phyloP scores from a whole-genome alignment of 2,329 filamentous ascomycete genomes.

The Berkeleyomyces rouxiae region DNA sequence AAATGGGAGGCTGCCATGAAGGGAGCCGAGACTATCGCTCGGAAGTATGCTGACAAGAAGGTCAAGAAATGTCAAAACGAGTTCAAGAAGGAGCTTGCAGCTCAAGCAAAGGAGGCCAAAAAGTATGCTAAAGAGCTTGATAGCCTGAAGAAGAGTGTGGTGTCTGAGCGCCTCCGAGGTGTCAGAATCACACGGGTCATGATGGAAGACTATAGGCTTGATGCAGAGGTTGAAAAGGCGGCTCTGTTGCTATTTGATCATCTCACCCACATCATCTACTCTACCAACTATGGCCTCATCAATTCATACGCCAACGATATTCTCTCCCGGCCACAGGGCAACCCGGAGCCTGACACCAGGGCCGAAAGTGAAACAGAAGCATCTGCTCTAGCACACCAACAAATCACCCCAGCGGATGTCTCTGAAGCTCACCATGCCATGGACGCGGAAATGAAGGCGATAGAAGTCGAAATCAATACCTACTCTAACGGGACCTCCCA shows the following conservation, averaged over 20 bases:
- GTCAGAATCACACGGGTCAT: background rate
- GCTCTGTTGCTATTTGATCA: background rate
- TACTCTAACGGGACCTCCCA: background rate
- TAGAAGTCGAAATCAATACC: background rate
- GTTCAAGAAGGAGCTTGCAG: background rate
- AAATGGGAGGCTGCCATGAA: background rate
- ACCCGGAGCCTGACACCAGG: background rate
- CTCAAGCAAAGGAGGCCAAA: background rate
- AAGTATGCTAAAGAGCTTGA: background rate
- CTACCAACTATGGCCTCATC: conserved; percentile 18
- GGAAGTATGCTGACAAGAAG: background rate
- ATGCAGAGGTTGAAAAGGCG: conserved; percentile 28
- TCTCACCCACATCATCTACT: conserved; percentile 19
- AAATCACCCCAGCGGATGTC: background rate
- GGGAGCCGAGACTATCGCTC: background rate
- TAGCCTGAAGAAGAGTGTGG: background rate
- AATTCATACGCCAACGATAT: background rate
- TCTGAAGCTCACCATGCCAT: background rate
- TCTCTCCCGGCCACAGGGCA: background rate
- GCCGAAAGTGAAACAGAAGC: background rate
- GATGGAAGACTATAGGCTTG: conserved; percentile 14
- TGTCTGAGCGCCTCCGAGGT: background rate
- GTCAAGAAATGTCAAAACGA: background rate
- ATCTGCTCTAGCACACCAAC: background rate
- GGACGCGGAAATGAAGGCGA: conserved; percentile 18